Evolutionary conservation across 1,284 basidiomycete species (phyloP).

Genomic region (Malassezia caprae): DNA sequence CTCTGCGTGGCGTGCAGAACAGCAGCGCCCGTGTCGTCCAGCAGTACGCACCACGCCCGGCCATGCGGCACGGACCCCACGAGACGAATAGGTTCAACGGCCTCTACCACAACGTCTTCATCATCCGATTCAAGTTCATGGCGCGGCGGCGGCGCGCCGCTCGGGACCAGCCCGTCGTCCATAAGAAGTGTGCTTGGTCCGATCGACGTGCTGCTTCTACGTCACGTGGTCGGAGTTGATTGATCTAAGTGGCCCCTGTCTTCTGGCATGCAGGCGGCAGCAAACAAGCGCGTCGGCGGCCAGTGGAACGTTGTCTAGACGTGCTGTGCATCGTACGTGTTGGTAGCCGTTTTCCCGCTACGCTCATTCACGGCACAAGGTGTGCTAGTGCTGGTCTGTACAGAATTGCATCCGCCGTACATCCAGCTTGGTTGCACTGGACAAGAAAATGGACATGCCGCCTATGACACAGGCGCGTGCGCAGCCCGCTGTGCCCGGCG

Average conservation of each 20-base stretch:
- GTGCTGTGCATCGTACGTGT: not conserved
- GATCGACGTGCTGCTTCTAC: not conserved
- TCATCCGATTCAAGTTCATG: slow-evolving; percentile 16
- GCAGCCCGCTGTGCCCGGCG: not conserved
- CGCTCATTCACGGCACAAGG: not conserved
- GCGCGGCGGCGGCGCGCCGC: slow-evolving; percentile 8
- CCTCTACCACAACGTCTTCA: not conserved
- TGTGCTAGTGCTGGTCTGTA: not conserved
- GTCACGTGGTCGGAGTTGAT: not conserved
- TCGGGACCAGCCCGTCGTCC: not conserved
- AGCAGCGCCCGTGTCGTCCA: slow-evolving; percentile 1
- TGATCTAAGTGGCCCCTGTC: not conserved
- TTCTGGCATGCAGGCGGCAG: not conserved
- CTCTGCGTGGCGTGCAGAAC: not conserved
- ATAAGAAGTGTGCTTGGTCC: not conserved
- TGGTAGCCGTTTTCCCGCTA: not conserved
- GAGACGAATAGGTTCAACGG: not conserved
- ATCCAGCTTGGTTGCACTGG: not conserved
- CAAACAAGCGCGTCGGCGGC: not conserved
- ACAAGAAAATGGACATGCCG: not conserved
- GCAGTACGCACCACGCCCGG: not conserved
- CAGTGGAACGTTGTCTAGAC: not conserved
- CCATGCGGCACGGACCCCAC: not conserved
- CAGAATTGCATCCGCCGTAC: not conserved
- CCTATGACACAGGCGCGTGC: not conserved